phyloP scores from a whole-genome alignment of 192 early-diverging fungal species.

The Gamsiella multidivaricata region DNA sequence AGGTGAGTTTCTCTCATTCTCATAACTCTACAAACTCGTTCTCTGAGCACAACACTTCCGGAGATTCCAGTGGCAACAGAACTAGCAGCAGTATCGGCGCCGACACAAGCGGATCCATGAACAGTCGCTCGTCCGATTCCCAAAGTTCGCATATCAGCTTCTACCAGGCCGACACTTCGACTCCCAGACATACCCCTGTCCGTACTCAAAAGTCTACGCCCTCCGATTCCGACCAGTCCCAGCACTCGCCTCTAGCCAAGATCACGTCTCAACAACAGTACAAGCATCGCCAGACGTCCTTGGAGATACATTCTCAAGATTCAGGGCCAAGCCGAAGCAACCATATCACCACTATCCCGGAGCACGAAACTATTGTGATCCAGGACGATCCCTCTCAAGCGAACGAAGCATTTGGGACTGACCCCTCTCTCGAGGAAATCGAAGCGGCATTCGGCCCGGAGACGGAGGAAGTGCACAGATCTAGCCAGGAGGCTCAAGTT shows the following conservation, averaged over 20 bases:
- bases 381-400: slow-evolving; percentile 11
- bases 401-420: slow-evolving; percentile 16
- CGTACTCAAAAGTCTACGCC: slow-evolving; percentile 17
- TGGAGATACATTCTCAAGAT: background rate
- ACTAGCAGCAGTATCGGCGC: slow-evolving; percentile 4
- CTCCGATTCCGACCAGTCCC: slow-evolving; percentile 16
- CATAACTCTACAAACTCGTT: slow-evolving; percentile 1
- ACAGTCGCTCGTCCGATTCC: slow-evolving; percentile 25
- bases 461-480: background rate
- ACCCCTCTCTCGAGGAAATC: slow-evolving; percentile 10
- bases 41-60: slow-evolving; percentile 1
- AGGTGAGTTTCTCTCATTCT: background rate
- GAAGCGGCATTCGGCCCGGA: slow-evolving; percentile 10
- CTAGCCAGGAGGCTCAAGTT: no score
- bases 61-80: background rate
- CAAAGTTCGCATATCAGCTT: slow-evolving; percentile 32
- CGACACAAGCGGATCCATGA: slow-evolving; percentile 11
- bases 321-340: background rate
- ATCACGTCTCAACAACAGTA: background rate
- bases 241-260: slow-evolving; percentile 1
- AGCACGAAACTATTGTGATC: background rate
- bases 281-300: background rate
- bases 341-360: slow-evolving; percentile 1
- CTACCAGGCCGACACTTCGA: slow-evolving; percentile 13
- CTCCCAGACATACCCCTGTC: slow-evolving; percentile 23